Evolutionary conservation across 768 basidiomycete genomes (phyloP), one percentile per base, ranked within the genome.

Genomic region (Calvatia gigantea): DNA sequence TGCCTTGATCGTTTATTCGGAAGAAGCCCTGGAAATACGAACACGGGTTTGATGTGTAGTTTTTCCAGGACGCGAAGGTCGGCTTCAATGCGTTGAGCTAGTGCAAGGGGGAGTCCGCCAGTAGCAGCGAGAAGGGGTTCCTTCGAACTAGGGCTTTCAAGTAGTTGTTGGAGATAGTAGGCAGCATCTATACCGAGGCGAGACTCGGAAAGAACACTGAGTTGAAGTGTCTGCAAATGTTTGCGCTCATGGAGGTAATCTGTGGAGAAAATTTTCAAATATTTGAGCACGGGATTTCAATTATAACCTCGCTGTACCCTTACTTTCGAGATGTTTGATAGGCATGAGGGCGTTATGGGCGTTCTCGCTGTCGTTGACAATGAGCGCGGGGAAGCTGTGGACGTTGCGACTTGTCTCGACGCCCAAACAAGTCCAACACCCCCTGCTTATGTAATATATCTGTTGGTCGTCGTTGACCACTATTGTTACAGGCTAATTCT

Each of bases 101-200:
- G 80, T 44, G 92, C 88, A 55, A 98, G 81, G 1, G 96, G 97
- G 15, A 95, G 82, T 35, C 97, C 97, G 17, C 97, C 97, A 1
- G 95, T 96, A 0, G 96, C 94, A 0, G 95, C 91, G 11, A 98
- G 83, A 31, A 98, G 82, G 12, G 94, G 89, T 75, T 99, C 97
- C 31, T 90, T 83, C 15, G 92, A 84, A 1, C 84, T 76, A 0
- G 89, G 82, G 57, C 75, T 83, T 53, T 92, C 89, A 14, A 86
- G 86, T 60, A 98, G 78, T 42, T 80, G 77, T 51, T 86, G 80
- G 37, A 99, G 78, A 72, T 98, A 99, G 70, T 88, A 86, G 2
- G 89, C 86, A 2, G 94, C 94, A 79, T 99, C 96, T 67, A 99
- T 97, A 29, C 97, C 97, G 25, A 99, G 87, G 42, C 97, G 89